Percentiles rank a stretch among this genome's conserved stretches.
Conservation (phyloP, 192 early-diverging fungal genomes). For the Coemansia sp. region DNA sequence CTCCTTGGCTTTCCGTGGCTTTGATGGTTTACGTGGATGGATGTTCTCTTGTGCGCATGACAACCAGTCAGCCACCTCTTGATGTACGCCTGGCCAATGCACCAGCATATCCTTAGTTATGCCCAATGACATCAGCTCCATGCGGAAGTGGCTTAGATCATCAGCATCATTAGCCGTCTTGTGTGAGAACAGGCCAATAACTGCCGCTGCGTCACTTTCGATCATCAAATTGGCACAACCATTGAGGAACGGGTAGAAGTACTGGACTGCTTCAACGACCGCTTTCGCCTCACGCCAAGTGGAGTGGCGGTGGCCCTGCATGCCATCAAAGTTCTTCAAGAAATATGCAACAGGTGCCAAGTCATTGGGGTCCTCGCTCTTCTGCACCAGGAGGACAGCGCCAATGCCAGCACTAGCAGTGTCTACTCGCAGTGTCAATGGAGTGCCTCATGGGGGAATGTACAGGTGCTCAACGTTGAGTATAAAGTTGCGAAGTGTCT, state of each 20-base stretch:
- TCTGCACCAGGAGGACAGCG: no score
- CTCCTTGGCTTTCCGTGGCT: no score
- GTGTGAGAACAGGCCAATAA: neutral
- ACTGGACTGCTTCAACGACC: conserved; percentile 10
- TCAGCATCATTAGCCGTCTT: neutral
- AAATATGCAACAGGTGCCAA: conserved; percentile 24
- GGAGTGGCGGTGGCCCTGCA: conserved; percentile 15
- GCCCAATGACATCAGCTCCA: neutral
- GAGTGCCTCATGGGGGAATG: conserved; percentile 3
- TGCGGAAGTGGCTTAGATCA: neutral
- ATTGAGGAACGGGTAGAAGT: conserved; percentile 21
- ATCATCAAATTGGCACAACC: conserved; percentile 20
- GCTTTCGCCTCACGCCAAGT: conserved; percentile 21
- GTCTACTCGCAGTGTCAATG: conserved; percentile 15
- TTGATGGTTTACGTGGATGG: neutral
- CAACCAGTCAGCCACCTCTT: conserved; percentile 11
- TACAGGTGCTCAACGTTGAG: conserved; percentile 11
- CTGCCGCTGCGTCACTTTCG: conserved; percentile 15
- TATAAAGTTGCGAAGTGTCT: neutral
- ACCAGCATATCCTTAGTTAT: conserved; percentile 4
- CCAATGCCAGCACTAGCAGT: no score
- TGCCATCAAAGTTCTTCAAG: conserved; percentile 22
- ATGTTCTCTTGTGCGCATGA: neutral
- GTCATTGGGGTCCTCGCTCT: neutral
- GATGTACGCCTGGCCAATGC: conserved; percentile 5